A percentile compares a stretch with the other conserved stretches of the same genome.
phyloP scores from a whole-genome alignment of 495 filamentous ascomycete genomes.

The Aspergillus cristatus region DNA sequence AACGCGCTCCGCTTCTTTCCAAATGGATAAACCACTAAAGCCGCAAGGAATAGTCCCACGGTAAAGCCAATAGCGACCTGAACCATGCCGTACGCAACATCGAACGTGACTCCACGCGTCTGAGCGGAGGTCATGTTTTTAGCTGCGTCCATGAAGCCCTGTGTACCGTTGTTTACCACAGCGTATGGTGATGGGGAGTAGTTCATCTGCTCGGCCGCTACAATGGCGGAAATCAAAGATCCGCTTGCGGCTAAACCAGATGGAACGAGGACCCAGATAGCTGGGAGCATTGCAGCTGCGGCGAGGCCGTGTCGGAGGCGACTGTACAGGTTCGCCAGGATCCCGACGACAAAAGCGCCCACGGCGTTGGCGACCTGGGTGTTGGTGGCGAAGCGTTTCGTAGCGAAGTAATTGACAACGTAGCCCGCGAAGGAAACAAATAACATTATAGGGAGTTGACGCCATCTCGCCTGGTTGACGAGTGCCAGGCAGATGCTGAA shows the following conservation, averaged over 20 bases:
- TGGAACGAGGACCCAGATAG: constrained; percentile 91
- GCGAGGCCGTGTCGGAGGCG: constrained; percentile 76
- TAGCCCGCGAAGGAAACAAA: constrained; percentile 79
- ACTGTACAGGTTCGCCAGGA: constrained; percentile 82
- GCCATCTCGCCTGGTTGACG: constrained; percentile 87
- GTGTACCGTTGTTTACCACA: constrained; percentile 40
- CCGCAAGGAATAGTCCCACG: constrained; percentile 77
- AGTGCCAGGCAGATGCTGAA: constrained; percentile 77
- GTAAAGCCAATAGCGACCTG: constrained; percentile 90
- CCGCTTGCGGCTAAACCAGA: constrained; percentile 80
- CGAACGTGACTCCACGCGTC: constrained; percentile 57
- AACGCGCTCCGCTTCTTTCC: constrained; percentile 79
- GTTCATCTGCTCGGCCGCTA: constrained; percentile 72
- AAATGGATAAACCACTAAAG: constrained; percentile 79
- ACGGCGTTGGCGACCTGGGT: constrained; percentile 73
- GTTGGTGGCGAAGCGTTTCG: constrained; percentile 61
- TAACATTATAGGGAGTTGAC: constrained; percentile 80
- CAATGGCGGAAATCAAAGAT: constrained; percentile 73
- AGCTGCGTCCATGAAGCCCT: constrained; percentile 38
- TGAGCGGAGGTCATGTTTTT: constrained; percentile 21
- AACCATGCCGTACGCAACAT: constrained; percentile 78
- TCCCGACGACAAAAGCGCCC: constrained; percentile 77
- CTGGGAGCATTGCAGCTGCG: constrained; percentile 80
- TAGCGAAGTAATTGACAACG: constrained; percentile 73
- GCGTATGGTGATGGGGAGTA: constrained; percentile 37